Evolutionary conservation across 441 rosid species (phyloP).

Genomic region (Euphorbia schlechtendalii): DNA sequence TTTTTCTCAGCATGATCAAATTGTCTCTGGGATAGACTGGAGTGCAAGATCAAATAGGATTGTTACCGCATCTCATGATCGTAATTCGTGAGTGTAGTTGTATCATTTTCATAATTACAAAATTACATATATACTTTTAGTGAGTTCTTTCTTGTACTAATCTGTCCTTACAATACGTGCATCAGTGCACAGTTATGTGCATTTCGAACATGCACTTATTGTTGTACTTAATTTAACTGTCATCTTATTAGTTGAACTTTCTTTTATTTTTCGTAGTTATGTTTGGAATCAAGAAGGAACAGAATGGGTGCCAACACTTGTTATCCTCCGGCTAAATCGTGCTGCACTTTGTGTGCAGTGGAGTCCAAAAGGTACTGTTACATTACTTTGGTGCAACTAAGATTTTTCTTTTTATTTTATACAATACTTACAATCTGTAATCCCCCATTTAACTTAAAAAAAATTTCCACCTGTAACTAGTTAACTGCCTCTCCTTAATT

Average conservation of each 20-base stretch:
- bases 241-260: slow-evolving; percentile 14
- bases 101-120: not conserved
- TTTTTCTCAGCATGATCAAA: slow-evolving; percentile 79
- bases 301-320: slow-evolving; percentile 95
- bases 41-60: slow-evolving; percentile 76
- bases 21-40: slow-evolving; percentile 97
- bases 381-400: not conserved
- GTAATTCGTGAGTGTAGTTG: slow-evolving; percentile 76
- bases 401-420: slow-evolving; percentile 11
- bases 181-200: not conserved
- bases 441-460: too few relatives aligned
- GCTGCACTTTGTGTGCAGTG: slow-evolving; percentile 96
- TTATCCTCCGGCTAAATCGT: slow-evolving; percentile 91
- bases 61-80: slow-evolving; percentile 89
- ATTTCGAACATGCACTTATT: not conserved
- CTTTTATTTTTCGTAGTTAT: slow-evolving; percentile 43
- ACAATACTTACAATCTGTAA: too few relatives aligned
- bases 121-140: not conserved
- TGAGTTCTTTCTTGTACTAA: not conserved
- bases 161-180: not conserved
- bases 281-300: slow-evolving; percentile 88
- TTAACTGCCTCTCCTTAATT: not conserved
- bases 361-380: slow-evolving; percentile 78
- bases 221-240: not conserved
- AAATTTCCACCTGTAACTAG: not conserved